Conservation (phyloP, 2,329 filamentous ascomycete genomes). For the Ceratocystis cacaofunesta region DNA sequence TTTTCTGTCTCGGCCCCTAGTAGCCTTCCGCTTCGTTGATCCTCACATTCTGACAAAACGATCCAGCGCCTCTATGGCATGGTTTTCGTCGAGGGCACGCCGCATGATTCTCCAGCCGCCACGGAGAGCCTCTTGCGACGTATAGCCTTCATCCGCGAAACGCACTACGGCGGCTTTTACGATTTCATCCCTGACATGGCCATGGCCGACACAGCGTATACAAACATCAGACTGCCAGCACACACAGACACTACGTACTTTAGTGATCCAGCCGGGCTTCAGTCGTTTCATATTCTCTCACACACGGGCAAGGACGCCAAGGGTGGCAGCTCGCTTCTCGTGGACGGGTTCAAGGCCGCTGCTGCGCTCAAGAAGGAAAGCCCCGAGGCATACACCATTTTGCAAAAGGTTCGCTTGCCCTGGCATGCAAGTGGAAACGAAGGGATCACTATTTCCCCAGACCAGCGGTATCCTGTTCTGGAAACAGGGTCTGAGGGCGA, state of each 20-base stretch:
- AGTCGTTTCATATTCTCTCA: constrained; percentile 83
- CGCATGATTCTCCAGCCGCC: constrained; percentile 46
- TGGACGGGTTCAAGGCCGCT: constrained; percentile 74
- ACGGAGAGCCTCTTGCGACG: constrained; percentile 63
- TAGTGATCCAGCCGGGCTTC: constrained; percentile 76
- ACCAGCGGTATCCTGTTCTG: constrained; percentile 56
- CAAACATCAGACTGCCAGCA: constrained; percentile 61
- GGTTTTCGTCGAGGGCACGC: constrained; percentile 58
- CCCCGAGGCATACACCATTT: constrained; percentile 38
- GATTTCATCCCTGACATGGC: constrained; percentile 85
- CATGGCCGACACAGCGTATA: constrained; percentile 84
- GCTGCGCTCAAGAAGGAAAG: constrained; percentile 39
- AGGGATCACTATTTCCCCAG: constrained; percentile 65
- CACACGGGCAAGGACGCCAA: constrained; percentile 28
- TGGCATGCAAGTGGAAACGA: constrained; percentile 85
- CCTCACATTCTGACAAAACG: background rate
- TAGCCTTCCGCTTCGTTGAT: too few relatives aligned
- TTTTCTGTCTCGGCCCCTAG: too few relatives aligned
- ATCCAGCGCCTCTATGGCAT: constrained; percentile 54
- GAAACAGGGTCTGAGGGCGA: constrained; percentile 26
- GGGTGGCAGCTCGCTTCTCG: constrained; percentile 67
- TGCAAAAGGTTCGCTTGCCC: constrained; percentile 45
- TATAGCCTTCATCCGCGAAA: constrained; percentile 76
- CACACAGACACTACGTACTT: constrained; percentile 98
- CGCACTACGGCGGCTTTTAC: constrained; percentile 69